Evolutionary conservation across 129 eudicot genomes (phyloP).

Genomic region (Ambrosia trifida): DNA sequence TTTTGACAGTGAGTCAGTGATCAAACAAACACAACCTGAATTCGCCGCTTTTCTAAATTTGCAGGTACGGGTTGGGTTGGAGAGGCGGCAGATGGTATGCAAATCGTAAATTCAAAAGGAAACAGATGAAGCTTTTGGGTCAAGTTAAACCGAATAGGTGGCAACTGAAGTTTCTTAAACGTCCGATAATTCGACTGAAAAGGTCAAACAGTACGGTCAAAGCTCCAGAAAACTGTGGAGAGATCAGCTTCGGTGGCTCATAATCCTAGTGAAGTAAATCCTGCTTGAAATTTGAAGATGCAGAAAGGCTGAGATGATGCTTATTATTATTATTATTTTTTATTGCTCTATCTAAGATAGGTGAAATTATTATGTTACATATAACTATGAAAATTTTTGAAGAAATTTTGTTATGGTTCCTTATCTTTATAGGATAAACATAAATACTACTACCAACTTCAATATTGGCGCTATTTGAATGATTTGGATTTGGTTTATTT

Average conservation of each 20-base stretch:
- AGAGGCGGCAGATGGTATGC: conserved; percentile 95
- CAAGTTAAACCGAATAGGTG: conserved; percentile 77
- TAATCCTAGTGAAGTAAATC: conserved; percentile 18
- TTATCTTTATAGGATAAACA: too few relatives aligned
- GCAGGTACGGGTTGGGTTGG: conserved; percentile 92
- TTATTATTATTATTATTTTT: background rate
- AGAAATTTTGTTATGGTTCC: too few relatives aligned
- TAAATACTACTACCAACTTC: too few relatives aligned
- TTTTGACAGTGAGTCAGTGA: background rate
- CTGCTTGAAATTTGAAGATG: conserved; percentile 26
- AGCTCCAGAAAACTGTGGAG: conserved; percentile 40
- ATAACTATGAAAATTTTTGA: background rate
- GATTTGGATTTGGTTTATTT: too few relatives aligned
- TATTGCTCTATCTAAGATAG: background rate
- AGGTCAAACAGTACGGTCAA: conserved; percentile 41
- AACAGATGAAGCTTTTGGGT: conserved; percentile 84
- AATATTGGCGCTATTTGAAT: too few relatives aligned
- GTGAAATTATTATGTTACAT: background rate
- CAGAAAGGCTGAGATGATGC: conserved; percentile 6
- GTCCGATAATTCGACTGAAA: conserved; percentile 38
- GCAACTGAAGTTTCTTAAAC: conserved; percentile 68
- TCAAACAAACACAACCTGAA: background rate
- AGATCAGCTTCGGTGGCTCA: conserved; percentile 20
- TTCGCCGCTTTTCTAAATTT: background rate
- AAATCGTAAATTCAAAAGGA: conserved; percentile 72